These are phyloP conservation scores for Comarum palustre DNA, from an alignment of 306 rosid genomes.

Conservation along the genomic window DNA sequence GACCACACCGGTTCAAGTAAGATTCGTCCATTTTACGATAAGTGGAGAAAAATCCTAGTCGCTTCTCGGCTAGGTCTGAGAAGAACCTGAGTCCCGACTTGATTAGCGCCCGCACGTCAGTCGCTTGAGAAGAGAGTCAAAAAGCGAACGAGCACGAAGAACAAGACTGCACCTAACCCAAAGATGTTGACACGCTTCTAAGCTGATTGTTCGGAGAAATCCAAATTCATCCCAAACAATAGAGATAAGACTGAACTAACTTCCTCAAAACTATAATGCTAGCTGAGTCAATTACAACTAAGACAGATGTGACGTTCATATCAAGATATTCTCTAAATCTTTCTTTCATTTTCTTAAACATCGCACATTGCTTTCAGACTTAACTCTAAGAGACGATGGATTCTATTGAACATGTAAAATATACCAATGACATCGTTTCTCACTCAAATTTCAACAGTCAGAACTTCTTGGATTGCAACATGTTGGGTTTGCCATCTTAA, in stretches of 20 bases:
- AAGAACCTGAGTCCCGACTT: too few species aligned
- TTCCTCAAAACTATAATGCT: neutral
- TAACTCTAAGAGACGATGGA: neutral
- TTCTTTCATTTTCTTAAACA: neutral
- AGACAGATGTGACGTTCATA: neutral
- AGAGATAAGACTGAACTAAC: neutral
- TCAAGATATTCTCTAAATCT: neutral
- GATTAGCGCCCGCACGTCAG: too few species aligned
- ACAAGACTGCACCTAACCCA: too few species aligned
- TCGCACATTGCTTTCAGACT: neutral
- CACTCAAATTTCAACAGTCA: neutral
- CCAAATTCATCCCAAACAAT: too few species aligned
- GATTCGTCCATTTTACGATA: too few species aligned
- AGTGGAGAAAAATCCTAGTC: too few species aligned
- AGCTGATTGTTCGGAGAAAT: too few species aligned
- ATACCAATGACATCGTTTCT: neutral
- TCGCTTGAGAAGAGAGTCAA: too few species aligned
- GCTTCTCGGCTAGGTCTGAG: too few species aligned
- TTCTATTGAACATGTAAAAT: neutral
- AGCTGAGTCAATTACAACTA: conserved; percentile 1
- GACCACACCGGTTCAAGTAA: too few species aligned
- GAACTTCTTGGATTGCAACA: neutral
- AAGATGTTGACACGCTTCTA: too few species aligned
- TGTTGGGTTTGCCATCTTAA: neutral
- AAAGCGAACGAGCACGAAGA: too few species aligned